Base-by-base conservation (phyloP, 1,139 yeast genomes). In the Zygosaccharomyces sapae region DNA sequence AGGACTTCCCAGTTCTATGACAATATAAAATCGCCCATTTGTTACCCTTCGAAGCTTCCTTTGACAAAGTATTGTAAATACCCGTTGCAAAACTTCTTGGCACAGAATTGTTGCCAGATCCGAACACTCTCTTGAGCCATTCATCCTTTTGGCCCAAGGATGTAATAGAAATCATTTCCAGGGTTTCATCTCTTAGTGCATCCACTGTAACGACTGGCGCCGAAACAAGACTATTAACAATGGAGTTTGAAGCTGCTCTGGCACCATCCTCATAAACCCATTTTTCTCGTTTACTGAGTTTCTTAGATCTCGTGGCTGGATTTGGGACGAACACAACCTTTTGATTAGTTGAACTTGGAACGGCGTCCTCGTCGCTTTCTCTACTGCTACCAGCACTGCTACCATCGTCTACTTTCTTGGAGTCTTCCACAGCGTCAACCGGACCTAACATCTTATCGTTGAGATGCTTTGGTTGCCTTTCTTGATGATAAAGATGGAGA, bases 181-280 rank as follows among this genome's bases (percentile, higher is more conserved):
- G 63, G 1, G 86, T 86, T 54, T 88, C 97, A 56, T 88, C 96
- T 50, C 84, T 76, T 13, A 79, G 69, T 1, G 79, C 80, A 61
- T 92, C 97, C 33, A 90, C 75, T 1, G 85, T 76, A 39, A 88
- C 72, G 0, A 90, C 77, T 0, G 96, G 88, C 0, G 92, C 82
- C 25, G 69, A 66, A 0, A 81, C 73, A 44, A 90, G 63, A 9
- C 72, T 75, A 49, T 75, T 74, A 38, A 87, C 65, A 41, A 83
- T 72, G 4, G 70, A 65, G 1, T 77, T 75, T 0, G 87, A 76
- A 0, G 86, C 83, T 38, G 75, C 73, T 53, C 77, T 76, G 0
- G 95, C 80, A 50, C 79, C 82, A 51, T 85, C 89, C 52, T 87
- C 95, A 38, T 81, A 68, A 38, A 82, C 82, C 94, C 95, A 86